Percentiles rank a stretch among this genome's conserved stretches.
phyloP scores from a whole-genome alignment of 768 basidiomycete genomes.

The Auriscalpium microsporum region DNA sequence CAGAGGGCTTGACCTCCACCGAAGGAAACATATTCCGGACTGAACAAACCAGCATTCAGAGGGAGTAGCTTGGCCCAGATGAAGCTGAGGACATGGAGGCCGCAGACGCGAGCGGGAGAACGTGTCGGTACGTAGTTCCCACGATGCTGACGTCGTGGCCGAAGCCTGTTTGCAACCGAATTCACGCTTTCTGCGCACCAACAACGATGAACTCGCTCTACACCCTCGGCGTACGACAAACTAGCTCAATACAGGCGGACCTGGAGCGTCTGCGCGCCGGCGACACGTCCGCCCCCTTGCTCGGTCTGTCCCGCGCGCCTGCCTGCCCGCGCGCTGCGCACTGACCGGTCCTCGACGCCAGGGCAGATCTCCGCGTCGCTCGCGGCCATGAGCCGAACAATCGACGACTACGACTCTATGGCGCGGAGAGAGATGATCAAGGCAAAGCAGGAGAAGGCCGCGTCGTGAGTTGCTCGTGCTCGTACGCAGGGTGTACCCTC shows the following conservation, averaged over 20 bases:
- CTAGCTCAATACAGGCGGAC: constrained; percentile 81
- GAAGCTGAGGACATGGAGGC: too few relatives aligned
- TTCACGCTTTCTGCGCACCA: too few relatives aligned
- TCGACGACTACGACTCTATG: constrained; percentile 97
- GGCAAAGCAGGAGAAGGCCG: constrained; percentile 93
- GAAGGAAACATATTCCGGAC: too few relatives aligned
- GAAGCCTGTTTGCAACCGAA: background rate
- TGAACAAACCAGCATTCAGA: too few relatives aligned
- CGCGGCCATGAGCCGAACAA: constrained; percentile 87
- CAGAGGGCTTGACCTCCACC: too few relatives aligned
- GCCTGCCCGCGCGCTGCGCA: background rate
- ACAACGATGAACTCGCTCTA: constrained; percentile 85
- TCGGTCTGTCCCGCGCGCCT: constrained; percentile 50
- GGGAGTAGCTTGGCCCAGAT: too few relatives aligned
- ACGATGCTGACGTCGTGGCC: too few relatives aligned
- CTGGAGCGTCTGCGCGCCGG: constrained; percentile 75
- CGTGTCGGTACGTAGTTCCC: too few relatives aligned
- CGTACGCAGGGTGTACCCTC: background rate
- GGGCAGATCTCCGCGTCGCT: constrained; percentile 98
- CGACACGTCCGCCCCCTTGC: constrained; percentile 69
- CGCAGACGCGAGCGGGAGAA: too few relatives aligned
- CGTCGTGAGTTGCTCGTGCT: constrained; percentile 47
- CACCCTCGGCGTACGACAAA: constrained; percentile 87
- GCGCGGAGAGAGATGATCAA: constrained; percentile 93
- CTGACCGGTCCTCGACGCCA: constrained; percentile 31